Percentiles rank a stretch among this genome's conserved stretches.
Evolutionary conservation across 2,329 filamentous ascomycete species (phyloP).

Genomic region (Trichoderma sp.): DNA sequence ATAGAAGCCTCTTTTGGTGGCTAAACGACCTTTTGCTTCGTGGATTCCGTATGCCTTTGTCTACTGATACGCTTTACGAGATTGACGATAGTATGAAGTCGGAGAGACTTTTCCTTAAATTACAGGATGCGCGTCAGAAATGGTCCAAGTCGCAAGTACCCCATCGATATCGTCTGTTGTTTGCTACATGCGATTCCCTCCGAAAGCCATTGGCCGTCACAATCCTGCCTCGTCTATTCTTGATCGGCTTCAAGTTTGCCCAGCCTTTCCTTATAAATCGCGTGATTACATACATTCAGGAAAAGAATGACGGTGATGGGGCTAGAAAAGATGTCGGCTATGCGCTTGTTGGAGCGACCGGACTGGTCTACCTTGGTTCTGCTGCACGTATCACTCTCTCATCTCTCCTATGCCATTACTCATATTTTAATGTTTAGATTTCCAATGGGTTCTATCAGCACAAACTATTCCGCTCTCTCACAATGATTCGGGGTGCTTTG

Average conservation of each 20-base stretch:
- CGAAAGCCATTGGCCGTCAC: slow-evolving; percentile 21
- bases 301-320: not conserved
- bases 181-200: slow-evolving; percentile 10
- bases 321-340: slow-evolving; percentile 15
- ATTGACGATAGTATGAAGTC: slow-evolving; percentile 23
- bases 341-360: slow-evolving; percentile 23
- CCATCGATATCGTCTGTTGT: slow-evolving; percentile 16
- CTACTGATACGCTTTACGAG: slow-evolving; percentile 19
- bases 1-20: slow-evolving; percentile 37
- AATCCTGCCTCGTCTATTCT: slow-evolving; percentile 29
- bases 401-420: not conserved
- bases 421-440: not conserved
- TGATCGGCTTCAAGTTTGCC: slow-evolving; percentile 31
- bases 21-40: slow-evolving; percentile 31
- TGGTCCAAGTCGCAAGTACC: not conserved
- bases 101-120: slow-evolving; percentile 15
- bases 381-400: not conserved
- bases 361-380: slow-evolving; percentile 26
- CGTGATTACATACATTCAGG: not conserved
- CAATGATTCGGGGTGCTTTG: slow-evolving; percentile 26
- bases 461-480: slow-evolving; percentile 23
- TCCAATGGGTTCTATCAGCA: slow-evolving; percentile 24
- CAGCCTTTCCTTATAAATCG: slow-evolving; percentile 32
- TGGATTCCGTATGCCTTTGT: slow-evolving; percentile 24
- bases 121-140: slow-evolving; percentile 9